Base-by-base conservation (phyloP, 306 rosid species). In the Begonia peltatifolia region DNA sequence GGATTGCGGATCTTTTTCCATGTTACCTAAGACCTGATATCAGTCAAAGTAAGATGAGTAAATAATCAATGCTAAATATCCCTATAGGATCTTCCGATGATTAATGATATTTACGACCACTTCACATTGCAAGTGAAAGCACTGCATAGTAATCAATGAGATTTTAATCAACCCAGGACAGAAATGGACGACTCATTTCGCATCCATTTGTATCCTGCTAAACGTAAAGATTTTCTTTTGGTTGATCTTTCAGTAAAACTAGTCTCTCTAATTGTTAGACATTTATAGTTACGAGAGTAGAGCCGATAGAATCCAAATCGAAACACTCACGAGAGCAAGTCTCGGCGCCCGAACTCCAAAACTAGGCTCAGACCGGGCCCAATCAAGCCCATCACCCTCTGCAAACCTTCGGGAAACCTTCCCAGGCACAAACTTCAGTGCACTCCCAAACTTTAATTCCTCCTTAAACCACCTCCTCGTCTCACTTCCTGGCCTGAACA, bases 321-420 rank as follows among this genome's bases (percentile, higher is more conserved):
- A 46, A 58, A 68, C 5, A 80, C 99, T 83, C 68, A 90, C 99
- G 14, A 90, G 69, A 69, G 99, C 99, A 51, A 90, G 66, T 62
- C 93, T 71, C 3, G 99, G 94, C 12, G 77, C 61, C 52, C 99
- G 83, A 65, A 83, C 72, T 57, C 79, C 94, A 47, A 69, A 25
- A 62, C 84, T 63, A 0, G 80, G 71, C 72, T 61, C 63, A n/a
- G 72, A 61, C n/a, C 99, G 77, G 59, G 71, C 22, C 59, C 66
- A 74, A 56, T 83, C 94, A 11, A 90, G 84, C 15, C 94, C 88
- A 35, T 71, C 66, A 0, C 82, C 84, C 13, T 69, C 63, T 42
- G 73, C 53, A 42, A 84, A 64, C 71, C 72, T 61, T 53, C 62
- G 58, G 0, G 82, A 74, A 18, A 65, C 46, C 60, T 65, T 74